phyloP scores from a whole-genome alignment of 2,329 filamentous ascomycete species.

The Ceratocystis alfenasii region DNA sequence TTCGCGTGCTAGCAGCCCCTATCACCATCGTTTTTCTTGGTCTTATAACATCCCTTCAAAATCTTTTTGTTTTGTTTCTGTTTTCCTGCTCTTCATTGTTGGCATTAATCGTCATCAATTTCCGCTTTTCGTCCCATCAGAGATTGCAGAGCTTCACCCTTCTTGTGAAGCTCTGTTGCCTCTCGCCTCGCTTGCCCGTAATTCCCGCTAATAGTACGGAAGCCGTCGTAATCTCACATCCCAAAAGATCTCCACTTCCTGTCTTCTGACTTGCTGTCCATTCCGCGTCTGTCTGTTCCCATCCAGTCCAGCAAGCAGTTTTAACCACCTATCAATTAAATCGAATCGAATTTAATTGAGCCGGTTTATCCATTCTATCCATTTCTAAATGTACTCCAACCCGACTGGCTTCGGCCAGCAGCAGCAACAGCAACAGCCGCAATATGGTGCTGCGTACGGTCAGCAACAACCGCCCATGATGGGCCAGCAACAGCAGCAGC shows the following conservation, averaged over 20 bases:
- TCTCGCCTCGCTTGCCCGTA: neutral
- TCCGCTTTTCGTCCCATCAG: neutral
- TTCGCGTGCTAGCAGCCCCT: conserved; percentile 13
- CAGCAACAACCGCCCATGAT: conserved; percentile 19
- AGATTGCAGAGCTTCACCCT: neutral
- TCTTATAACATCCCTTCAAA: neutral
- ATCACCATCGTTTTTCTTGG: conserved; percentile 9
- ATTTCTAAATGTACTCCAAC: conserved; percentile 65
- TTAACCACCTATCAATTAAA: neutral
- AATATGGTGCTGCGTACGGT: conserved; percentile 43
- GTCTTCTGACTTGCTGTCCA: conserved; percentile 1
- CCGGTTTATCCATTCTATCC: conserved; percentile 24
- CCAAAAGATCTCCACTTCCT: neutral
- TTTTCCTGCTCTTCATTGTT: neutral
- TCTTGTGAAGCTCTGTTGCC: neutral
- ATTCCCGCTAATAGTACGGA: conserved; percentile 9
- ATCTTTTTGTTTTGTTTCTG: neutral
- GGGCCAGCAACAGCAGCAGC: conserved; percentile 36
- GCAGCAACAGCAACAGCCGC: conserved; percentile 37
- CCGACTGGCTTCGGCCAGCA: conserved; percentile 61
- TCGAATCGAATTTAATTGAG: neutral
- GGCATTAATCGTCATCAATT: neutral
- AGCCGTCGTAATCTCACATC: conserved; percentile 7
- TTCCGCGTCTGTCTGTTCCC: neutral
- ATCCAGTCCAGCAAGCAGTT: neutral